Conservation (phyloP, 768 basidiomycete genomes). For the Termitomyces sp. region DNA sequence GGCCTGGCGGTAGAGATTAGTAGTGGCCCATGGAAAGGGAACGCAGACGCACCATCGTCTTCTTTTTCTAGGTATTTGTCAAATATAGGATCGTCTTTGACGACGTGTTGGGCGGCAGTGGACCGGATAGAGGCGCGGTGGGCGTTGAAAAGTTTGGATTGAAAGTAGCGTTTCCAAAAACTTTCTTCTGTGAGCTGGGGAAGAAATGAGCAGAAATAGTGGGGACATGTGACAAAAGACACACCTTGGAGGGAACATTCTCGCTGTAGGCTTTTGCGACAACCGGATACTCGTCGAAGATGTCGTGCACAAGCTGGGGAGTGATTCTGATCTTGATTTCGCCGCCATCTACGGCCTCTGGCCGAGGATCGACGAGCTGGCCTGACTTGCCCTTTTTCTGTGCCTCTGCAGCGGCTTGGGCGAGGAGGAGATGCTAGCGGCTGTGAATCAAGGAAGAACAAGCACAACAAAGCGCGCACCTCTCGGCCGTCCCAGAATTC, state of each 20-base stretch:
- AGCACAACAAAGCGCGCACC: slow-evolving; percentile 38
- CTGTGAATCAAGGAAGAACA: slow-evolving; percentile 14
- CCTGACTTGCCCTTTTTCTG: slow-evolving; percentile 82
- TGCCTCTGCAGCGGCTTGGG: slow-evolving; percentile 68
- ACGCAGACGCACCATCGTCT: slow-evolving; percentile 71
- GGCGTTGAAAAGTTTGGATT: slow-evolving; percentile 91
- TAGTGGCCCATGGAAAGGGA: neutral
- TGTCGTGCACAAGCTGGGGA: slow-evolving; percentile 88
- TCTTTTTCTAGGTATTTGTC: slow-evolving; percentile 96
- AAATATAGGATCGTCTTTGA: slow-evolving; percentile 90
- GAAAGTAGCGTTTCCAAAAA: slow-evolving; percentile 98
- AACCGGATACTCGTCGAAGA: slow-evolving; percentile 97
- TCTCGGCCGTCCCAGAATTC: slow-evolving; percentile 99
- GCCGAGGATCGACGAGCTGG: slow-evolving; percentile 84
- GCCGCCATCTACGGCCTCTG: slow-evolving; percentile 77
- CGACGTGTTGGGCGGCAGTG: slow-evolving; percentile 77
- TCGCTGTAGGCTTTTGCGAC: slow-evolving; percentile 90
- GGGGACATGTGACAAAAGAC: slow-evolving; percentile 9
- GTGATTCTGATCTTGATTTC: slow-evolving; percentile 90
- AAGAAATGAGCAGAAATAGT: neutral
- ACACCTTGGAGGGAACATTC: slow-evolving; percentile 85
- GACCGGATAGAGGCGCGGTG: slow-evolving; percentile 92
- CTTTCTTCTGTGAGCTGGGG: slow-evolving; percentile 80
- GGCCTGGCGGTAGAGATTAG: slow-evolving; percentile 36
- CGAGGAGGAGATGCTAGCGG: slow-evolving; percentile 67